A percentile compares a stretch with the other conserved stretches of the same genome.
Conservation (phyloP, 2,329 filamentous ascomycete species). For the Spiromastix sp. region DNA sequence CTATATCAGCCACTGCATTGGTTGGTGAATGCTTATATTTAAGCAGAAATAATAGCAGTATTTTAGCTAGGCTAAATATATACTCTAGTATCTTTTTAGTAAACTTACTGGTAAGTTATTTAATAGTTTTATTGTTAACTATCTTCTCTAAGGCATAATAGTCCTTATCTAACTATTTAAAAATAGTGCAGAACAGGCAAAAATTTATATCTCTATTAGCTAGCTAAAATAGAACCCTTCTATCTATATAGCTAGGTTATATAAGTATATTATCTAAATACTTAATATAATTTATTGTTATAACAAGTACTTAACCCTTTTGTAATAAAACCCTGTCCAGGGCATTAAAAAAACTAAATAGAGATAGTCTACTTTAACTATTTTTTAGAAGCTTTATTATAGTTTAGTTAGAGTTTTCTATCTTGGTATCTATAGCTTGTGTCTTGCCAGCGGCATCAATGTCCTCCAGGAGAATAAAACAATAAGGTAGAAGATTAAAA, state of each 20-base stretch:
- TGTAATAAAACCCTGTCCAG: conserved; percentile 74
- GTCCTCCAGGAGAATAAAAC: conserved; percentile 69
- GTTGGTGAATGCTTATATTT: conserved; percentile 39
- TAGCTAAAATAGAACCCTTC: conserved; percentile 51
- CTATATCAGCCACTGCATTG: conserved; percentile 34
- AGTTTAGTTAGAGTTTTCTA: not conserved
- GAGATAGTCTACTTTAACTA: conserved; percentile 21
- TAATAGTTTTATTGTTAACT: conserved; percentile 22
- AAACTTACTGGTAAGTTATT: conserved; percentile 35
- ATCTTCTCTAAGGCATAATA: no score
- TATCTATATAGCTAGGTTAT: conserved; percentile 61
- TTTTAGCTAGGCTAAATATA: conserved; percentile 42
- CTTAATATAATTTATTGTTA: conserved; percentile 67
- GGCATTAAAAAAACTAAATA: conserved; percentile 71
- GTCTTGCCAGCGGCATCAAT: conserved; percentile 56
- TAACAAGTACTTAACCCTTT: conserved; percentile 68
- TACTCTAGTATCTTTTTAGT: conserved; percentile 35
- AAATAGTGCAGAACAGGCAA: conserved; percentile 18
- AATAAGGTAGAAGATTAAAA: conserved; percentile 64
- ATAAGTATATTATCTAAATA: conserved; percentile 64
- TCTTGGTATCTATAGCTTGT: not conserved
- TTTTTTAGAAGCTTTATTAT: not conserved
- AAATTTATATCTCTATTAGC: conserved; percentile 17
- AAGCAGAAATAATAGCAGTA: conserved; percentile 44
- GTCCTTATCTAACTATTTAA: conserved; percentile 10